phyloP scores from a whole-genome alignment of 371 early-diverging fungal species.

The Mucor ambiguus region DNA sequence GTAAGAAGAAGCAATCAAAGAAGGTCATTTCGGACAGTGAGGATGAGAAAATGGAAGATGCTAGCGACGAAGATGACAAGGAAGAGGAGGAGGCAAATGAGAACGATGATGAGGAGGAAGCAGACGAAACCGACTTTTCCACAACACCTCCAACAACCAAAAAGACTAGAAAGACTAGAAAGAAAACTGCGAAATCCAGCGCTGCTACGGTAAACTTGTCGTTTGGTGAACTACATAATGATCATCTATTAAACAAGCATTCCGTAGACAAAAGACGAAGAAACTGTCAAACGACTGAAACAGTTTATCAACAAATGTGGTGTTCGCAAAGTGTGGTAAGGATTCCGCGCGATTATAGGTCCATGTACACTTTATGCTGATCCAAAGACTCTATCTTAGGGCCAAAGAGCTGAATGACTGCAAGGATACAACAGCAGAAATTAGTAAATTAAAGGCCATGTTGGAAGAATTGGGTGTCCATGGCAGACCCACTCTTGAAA shows the following conservation, averaged over 20 bases:
- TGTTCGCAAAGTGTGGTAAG: slow-evolving; percentile 46
- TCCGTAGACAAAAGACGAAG: slow-evolving; percentile 20
- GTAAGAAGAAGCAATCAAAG: background rate
- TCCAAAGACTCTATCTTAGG: slow-evolving; percentile 8
- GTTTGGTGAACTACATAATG: background rate
- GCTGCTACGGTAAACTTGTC: background rate
- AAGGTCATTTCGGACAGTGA: background rate
- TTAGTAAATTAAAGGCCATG: slow-evolving; percentile 21
- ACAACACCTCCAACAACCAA: slow-evolving; percentile 2
- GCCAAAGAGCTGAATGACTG: slow-evolving; percentile 38
- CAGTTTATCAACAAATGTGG: slow-evolving; percentile 49
- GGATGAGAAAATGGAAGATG: slow-evolving; percentile 9
- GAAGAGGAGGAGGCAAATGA: slow-evolving; percentile 8
- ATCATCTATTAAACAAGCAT: background rate
- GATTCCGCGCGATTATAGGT: too few relatives aligned
- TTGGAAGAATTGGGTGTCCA: slow-evolving; percentile 29
- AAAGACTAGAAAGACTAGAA: background rate
- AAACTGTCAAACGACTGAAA: slow-evolving; percentile 45
- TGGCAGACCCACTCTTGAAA: slow-evolving; percentile 46
- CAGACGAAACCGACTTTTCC: background rate
- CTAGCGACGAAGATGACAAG: background rate
- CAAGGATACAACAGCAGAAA: slow-evolving; percentile 16
- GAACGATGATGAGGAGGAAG: slow-evolving; percentile 12
- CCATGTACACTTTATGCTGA: background rate
- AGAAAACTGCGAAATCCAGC: slow-evolving; percentile 1